Evolutionary conservation across 805 yeast genomes (phyloP).

Genomic region (Kazachstania bromeliacearum): DNA sequence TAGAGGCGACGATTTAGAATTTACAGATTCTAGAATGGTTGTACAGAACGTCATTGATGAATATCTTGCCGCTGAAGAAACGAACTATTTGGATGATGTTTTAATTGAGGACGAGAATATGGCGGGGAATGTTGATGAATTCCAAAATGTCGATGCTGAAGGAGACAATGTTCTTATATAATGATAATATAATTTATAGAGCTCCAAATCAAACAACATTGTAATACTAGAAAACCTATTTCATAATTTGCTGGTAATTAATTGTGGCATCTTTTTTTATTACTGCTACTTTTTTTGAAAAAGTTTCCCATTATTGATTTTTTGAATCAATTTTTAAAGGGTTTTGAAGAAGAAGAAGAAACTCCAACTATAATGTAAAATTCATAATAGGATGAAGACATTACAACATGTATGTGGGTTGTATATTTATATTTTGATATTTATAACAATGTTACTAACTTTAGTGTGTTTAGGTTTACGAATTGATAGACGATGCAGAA

Average conservation of each 20-base stretch:
- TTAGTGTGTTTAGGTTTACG: constrained; percentile 33
- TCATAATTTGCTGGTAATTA: no score
- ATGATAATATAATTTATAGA: background rate
- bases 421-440: no score
- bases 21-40: constrained; percentile 65
- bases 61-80: constrained; percentile 62
- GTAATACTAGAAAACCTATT: background rate
- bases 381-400: no score
- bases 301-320: no score
- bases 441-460: no score
- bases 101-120: constrained; percentile 30
- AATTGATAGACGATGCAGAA: constrained; percentile 46
- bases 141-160: constrained; percentile 19
- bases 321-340: no score
- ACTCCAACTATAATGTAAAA: no score
- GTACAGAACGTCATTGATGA: constrained; percentile 71
- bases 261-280: no score
- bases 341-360: no score
- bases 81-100: constrained; percentile 33
- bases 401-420: no score
- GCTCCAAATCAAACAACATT: background rate
- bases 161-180: constrained; percentile 18
- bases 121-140: constrained; percentile 14
- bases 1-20: constrained; percentile 46
- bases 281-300: no score